Base-by-base conservation (phyloP, 2,329 filamentous ascomycete species). In the Cercospora sp. region DNA sequence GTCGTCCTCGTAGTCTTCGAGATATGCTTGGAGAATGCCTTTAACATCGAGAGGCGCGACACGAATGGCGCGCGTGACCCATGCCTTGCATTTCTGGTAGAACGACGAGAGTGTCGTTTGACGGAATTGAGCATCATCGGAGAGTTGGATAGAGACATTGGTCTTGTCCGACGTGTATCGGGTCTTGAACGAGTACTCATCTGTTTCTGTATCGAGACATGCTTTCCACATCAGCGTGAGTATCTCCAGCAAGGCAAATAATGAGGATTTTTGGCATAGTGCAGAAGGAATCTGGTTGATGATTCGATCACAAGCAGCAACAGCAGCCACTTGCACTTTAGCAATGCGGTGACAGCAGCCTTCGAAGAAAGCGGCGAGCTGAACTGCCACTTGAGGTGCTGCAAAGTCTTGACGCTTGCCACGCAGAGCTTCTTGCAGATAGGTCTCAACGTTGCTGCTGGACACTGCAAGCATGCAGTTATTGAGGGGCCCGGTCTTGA, bases 211-310 rank as follows among this genome's bases (percentile, higher is more conserved):
- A 78, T 99, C 94, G 16, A 99, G 84, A 77, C 95, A 99, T 76
- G 93, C 94, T 59, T 89, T 88, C 94, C 94, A 99, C 90, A 99
- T 93, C 30, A 99, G 86, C 3, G 93, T 94, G 18, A 99, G 83
- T 3, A 99, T 86, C 78, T 99, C 96, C 9, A 99, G 84, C 16
- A 99, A 84, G 1, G 94, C 93, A 80, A 98, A 99, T 0, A 99
- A 84, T 1, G 96, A 97, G 6, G 90, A 89, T 73, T 91, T 91
- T 75, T 97, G 91, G 76, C 94, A 98, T 16, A 99, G 84, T 2
- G 92, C 91, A 3, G 95, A 97, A 1, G 95, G 95, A 5, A 97
- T 90, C 70, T 92, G 89, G 12, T 84, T 86, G 69, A 99, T 90
- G 67, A 99, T 93, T 67, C 90, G 90, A 77, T 97, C 92, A 0